Evolutionary conservation across 768 basidiomycete genomes (phyloP).

Genomic region (Suillus variegatus): DNA sequence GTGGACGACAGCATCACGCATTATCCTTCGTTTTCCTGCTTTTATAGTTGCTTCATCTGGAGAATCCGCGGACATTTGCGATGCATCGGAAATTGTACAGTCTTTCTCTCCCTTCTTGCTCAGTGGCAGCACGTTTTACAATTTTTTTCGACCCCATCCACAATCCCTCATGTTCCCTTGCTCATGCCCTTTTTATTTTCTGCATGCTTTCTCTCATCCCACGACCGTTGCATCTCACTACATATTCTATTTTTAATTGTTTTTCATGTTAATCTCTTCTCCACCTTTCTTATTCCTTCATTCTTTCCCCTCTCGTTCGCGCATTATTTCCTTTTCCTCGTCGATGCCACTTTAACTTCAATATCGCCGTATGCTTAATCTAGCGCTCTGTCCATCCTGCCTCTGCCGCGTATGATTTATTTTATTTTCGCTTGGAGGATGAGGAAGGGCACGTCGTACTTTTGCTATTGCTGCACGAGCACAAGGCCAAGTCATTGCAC

Average conservation of each 20-base stretch:
- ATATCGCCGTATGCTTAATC: neutral
- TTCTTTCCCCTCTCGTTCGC: neutral
- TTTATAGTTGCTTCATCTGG: constrained; percentile 2
- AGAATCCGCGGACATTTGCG: neutral
- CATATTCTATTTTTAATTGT: neutral
- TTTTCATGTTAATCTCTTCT: neutral
- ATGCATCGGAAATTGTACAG: constrained; percentile 4
- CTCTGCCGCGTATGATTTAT: neutral
- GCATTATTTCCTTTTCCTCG: neutral
- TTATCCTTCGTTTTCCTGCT: neutral
- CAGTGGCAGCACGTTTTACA: neutral
- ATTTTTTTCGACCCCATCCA: neutral
- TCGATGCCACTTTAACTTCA: neutral
- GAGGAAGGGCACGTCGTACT: neutral
- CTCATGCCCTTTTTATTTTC: neutral
- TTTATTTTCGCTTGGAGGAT: neutral
- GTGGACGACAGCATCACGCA: neutral
- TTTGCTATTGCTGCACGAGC: neutral
- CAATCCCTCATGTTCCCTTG: neutral
- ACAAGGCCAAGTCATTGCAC: neutral
- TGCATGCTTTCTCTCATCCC: neutral
- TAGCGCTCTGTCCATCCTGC: neutral
- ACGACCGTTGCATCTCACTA: neutral
- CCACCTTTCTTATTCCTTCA: neutral
- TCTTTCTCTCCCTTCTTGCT: neutral